Percentiles rank a stretch among this genome's conserved stretches.
Conservation (phyloP, 2,329 filamentous ascomycete genomes). For the Colletotrichum eleusines region DNA sequence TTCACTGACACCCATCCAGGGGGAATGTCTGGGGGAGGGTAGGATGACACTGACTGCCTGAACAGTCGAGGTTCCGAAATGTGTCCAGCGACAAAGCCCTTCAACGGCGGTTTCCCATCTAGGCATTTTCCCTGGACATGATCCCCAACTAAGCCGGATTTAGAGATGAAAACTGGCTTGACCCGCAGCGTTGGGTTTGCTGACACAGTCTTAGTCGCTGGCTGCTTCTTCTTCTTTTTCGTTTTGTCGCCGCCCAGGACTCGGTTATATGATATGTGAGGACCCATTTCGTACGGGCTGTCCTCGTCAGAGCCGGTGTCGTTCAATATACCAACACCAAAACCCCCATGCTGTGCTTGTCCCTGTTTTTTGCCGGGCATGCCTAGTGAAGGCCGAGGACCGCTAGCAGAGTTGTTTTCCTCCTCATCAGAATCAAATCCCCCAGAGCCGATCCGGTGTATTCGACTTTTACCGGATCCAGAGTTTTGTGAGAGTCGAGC, state of each 20-base stretch:
- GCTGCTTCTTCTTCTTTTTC: slow-evolving; percentile 73
- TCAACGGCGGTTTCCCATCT: slow-evolving; percentile 83
- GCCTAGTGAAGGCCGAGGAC: not conserved
- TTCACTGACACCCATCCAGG: slow-evolving; percentile 77
- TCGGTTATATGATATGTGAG: slow-evolving; percentile 88
- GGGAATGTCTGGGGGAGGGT: slow-evolving; percentile 76
- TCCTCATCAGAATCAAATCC: slow-evolving; percentile 28
- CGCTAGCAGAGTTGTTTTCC: not conserved
- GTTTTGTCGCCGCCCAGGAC: slow-evolving; percentile 85
- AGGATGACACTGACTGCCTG: slow-evolving; percentile 58
- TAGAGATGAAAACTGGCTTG: slow-evolving; percentile 82
- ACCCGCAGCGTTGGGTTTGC: slow-evolving; percentile 74
- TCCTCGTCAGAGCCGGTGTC: slow-evolving; percentile 96
- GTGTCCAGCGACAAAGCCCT: slow-evolving; percentile 82
- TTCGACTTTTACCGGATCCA: not conserved
- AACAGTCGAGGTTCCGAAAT: slow-evolving; percentile 60
- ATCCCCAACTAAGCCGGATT: slow-evolving; percentile 51
- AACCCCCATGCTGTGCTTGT: slow-evolving; percentile 66
- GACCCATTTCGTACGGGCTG: slow-evolving; percentile 92
- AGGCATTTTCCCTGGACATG: slow-evolving; percentile 72
- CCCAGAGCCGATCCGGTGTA: slow-evolving; percentile 13
- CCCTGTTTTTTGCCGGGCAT: slow-evolving; percentile 61
- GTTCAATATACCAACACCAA: slow-evolving; percentile 90
- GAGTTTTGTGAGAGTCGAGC: slow-evolving; percentile 55
- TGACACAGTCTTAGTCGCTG: slow-evolving; percentile 55